Evolutionary conservation across 2,329 filamentous ascomycete species (phyloP).

Genomic region (Ophiostoma ips): DNA sequence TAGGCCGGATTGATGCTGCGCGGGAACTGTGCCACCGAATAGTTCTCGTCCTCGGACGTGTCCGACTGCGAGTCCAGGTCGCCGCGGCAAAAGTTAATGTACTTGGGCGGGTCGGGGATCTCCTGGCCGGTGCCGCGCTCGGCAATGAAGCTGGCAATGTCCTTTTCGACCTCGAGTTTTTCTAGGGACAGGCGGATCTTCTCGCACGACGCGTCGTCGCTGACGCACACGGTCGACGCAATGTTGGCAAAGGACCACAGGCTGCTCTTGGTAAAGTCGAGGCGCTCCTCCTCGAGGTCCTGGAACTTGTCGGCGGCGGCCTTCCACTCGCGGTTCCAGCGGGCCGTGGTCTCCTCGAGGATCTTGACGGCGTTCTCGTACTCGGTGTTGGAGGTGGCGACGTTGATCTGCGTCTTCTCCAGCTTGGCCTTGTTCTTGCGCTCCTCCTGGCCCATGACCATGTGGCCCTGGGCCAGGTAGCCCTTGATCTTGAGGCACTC

Average conservation of each 20-base stretch:
- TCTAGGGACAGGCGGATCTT: conserved; percentile 89
- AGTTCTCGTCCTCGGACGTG: conserved; percentile 71
- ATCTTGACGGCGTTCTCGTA: conserved; percentile 89
- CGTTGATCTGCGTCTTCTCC: conserved; percentile 94
- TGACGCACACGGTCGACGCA: conserved; percentile 91
- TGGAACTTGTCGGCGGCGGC: conserved; percentile 97
- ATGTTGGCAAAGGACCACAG: conserved; percentile 98
- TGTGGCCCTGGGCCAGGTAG: conserved; percentile 94
- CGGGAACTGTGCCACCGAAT: conserved; percentile 91
- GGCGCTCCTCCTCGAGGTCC: conserved; percentile 89
- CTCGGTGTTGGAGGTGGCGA: conserved; percentile 80
- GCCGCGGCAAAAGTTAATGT: conserved; percentile 96
- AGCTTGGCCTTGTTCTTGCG: conserved; percentile 97
- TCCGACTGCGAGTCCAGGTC: conserved; percentile 76
- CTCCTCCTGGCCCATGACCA: conserved; percentile 99
- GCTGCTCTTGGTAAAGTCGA: conserved; percentile 96
- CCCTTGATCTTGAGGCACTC: conserved; percentile 98
- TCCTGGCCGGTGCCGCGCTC: conserved; percentile 88
- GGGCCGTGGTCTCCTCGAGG: conserved; percentile 82
- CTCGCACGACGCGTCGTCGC: conserved; percentile 91
- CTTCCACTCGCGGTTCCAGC: conserved; percentile 99
- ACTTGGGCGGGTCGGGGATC: conserved; percentile 91
- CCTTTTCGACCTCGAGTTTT: conserved; percentile 87
- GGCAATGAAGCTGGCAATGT: conserved; percentile 78
- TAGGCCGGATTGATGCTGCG: conserved; percentile 92